These are phyloP conservation scores for Magnolia changhungtana DNA, from an alignment of 164 flowering plant species.

Conservation along the genomic window DNA sequence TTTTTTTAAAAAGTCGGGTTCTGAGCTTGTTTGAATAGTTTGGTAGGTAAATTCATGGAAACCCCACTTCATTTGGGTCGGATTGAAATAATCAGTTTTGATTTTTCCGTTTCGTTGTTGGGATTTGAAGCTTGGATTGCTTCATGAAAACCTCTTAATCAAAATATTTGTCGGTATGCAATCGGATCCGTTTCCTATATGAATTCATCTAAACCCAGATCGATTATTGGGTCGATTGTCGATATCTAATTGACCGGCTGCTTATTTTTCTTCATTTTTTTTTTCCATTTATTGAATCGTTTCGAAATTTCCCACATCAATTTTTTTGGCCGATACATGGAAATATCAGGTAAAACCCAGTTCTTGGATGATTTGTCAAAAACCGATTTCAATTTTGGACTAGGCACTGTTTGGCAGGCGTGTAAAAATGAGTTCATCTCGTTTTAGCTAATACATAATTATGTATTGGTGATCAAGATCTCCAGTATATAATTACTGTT, in stretches of 20 bases:
- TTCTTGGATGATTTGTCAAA: too few species aligned
- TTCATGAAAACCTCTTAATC: not conserved
- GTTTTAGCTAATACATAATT: too few species aligned
- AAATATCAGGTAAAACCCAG: too few species aligned
- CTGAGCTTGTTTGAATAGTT: not conserved
- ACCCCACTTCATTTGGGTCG: not conserved
- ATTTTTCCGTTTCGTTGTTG: too few species aligned
- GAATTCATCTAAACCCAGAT: not conserved
- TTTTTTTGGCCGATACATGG: too few species aligned
- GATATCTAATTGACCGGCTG: not conserved
- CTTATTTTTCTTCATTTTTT: too few species aligned
- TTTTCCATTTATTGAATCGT: not conserved
- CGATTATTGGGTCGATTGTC: not conserved
- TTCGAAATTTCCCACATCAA: not conserved
- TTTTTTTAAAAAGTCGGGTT: not conserved
- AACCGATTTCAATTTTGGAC: too few species aligned
- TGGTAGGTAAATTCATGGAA: not conserved
- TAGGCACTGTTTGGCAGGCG: too few species aligned
- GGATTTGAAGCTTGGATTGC: not conserved
- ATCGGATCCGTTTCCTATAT: not conserved
- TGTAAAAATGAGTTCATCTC: too few species aligned
- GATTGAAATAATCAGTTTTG: not conserved
- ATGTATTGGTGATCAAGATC: too few species aligned
- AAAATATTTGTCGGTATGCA: not conserved
- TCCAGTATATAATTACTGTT: too few species aligned